Evolutionary conservation across 1,284 basidiomycete species (phyloP), one percentile per base, ranked within the genome.

Genomic region (Microbotryum lychnidis-dioicae): DNA sequence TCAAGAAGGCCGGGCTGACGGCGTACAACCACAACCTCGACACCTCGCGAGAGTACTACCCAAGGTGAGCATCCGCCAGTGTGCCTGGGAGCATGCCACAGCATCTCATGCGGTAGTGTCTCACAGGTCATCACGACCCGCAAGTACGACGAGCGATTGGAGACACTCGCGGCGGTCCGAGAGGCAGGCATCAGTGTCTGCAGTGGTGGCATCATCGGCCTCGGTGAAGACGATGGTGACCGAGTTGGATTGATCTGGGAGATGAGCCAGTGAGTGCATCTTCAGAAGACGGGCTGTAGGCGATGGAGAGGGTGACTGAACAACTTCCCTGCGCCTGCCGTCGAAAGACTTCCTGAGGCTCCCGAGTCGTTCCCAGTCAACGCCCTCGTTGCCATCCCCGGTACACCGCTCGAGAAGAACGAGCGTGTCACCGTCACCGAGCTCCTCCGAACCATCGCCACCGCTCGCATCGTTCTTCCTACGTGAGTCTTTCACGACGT

Each of bases 11-110:
- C 50, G 94, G 94, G 49, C 77, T 97, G 72, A 97, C 92, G 50
- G 94, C 94, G 1, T 97, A 98, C 79, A 98, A 97, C 76, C 94
- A 98, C 77, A 98, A 98, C 77, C 83, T 98, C 62, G 94, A 98
- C 77, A 98, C 94, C 2, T 97, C 92, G 48, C 82, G 94, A 67
- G 94, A 98, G 77, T 96, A 89, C 77, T 97, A 97, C 75, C 92
- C 46, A 81, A 89, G 79, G 90, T 89, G 55, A 61, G 71, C 48
- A 10, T 7, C 20, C 9, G 1, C 20, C 12, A 37, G 5, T 49
- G 6, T 16, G 12, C 27, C 18, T 27, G n/a, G 5, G 3, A 18
- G 45, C 18, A 10, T 3, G 21, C n/a, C 9, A 20, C 25, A 16
- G 0, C 4, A 14, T 6, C 48, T 27, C n/a, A 21, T n/a, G 48